Evolutionary conservation across 176 grass and related monocot genomes (phyloP), one percentile per base, ranked within the genome.

Genomic region (Zea luxurians): DNA sequence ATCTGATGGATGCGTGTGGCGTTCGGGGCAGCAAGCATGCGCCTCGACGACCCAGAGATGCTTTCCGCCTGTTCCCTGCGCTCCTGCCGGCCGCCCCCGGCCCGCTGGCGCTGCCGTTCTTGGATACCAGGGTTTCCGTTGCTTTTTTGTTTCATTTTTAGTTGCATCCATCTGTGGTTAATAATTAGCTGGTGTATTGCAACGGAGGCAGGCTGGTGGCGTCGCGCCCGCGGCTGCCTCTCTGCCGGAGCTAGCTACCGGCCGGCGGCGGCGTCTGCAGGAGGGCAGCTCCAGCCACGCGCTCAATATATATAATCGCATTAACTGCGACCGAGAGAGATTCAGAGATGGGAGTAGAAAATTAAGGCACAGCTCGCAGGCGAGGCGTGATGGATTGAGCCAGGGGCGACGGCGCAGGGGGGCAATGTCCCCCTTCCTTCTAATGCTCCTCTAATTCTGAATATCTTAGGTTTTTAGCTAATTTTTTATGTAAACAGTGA

Each of bases 1-100:
- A 68, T 79, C 77, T 79, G 76, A 79, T 68, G 17, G 76, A 68
- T 79, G 77, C 77, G 77, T 79, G 77, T 68, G 48, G 47, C 35
- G 61, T 48, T 70, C 20, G 67, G 44, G 11, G 48, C 37, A 27
- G 27, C 27, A 27, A 27, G 27, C 54, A 74, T 34, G 73, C 73
- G 62, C 17, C 35, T 21, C 5, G 7, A 18, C 7, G 7, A 1
- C 4, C 16, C 16, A 3, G 62, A 55, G 62, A 77, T 53, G 55
- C 20, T 49, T 41, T 42, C 11, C 54, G 2, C 6, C 76, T 12
- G 66, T 52, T 55, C 27, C 64, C 61, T 52, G 75, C n/a, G n/a
- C 18, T 16, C n/a, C 17, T 72, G 70, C 74, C 17, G 72, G 15
- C 4, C 17, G 53, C 6, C 71, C 71, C 38, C 7, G 2, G 17